Evolutionary conservation across 2,329 filamentous ascomycete species (phyloP).

Genomic region (Colletotrichum coccodes): DNA sequence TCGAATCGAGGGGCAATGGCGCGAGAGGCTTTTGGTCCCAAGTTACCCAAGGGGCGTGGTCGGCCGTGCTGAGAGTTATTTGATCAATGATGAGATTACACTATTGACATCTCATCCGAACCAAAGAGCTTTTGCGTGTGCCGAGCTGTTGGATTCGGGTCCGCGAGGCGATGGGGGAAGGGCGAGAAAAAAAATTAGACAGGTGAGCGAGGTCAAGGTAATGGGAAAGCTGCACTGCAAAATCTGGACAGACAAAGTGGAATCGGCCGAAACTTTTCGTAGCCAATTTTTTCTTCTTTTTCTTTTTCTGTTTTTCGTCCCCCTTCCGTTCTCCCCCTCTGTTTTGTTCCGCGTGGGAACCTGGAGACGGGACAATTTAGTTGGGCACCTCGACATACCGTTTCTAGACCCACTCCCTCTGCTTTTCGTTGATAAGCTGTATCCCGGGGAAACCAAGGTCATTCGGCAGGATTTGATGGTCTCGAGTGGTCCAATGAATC

Average conservation of each 20-base stretch:
- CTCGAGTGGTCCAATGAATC: constrained; percentile 32
- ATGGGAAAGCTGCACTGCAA: constrained; percentile 13
- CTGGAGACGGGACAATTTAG: constrained; percentile 20
- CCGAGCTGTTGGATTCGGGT: neutral
- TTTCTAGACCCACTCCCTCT: constrained; percentile 15
- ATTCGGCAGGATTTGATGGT: neutral
- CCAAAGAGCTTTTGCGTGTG: neutral
- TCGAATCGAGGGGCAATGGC: constrained; percentile 28
- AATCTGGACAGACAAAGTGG: constrained; percentile 26
- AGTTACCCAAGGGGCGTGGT: constrained; percentile 5
- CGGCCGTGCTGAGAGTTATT: constrained; percentile 14
- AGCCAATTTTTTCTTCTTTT: constrained; percentile 5
- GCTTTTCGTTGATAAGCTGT: constrained; percentile 2
- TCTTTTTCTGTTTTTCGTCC: neutral
- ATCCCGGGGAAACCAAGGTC: constrained; percentile 27
- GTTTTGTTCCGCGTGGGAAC: constrained; percentile 10
- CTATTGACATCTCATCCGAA: constrained; percentile 5
- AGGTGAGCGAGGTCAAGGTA: neutral
- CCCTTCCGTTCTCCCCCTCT: neutral
- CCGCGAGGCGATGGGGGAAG: neutral
- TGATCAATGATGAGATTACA: constrained; percentile 22
- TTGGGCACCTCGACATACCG: constrained; percentile 28
- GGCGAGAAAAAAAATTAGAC: neutral
- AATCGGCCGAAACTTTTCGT: constrained; percentile 31
- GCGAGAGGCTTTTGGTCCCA: constrained; percentile 2